These are phyloP conservation scores for Xylaria arbuscula DNA, from an alignment of 2,329 filamentous ascomycete species.

Conservation along the genomic window DNA sequence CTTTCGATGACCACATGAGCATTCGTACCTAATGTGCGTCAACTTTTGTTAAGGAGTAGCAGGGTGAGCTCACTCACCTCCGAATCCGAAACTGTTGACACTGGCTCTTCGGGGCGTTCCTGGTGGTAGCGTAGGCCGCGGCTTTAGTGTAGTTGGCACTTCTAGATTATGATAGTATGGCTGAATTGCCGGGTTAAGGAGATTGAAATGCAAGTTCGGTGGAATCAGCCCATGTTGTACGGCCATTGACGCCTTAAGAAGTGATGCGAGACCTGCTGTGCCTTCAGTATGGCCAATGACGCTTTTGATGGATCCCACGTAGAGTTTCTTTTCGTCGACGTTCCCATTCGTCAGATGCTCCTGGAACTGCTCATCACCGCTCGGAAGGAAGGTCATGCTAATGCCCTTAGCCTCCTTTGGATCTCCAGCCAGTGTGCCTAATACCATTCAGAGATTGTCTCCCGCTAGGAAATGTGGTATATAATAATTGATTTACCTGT, in stretches of 20 bases:
- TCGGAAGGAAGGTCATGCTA: slow-evolving; percentile 29
- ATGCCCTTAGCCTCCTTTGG: slow-evolving; percentile 42
- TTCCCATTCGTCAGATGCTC: not conserved
- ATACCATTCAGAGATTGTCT: not conserved
- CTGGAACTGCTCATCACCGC: not conserved
- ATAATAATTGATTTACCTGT: slow-evolving; percentile 31
- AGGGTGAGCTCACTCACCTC: slow-evolving; percentile 1
- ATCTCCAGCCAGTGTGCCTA: slow-evolving; percentile 42
- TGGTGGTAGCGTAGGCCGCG: slow-evolving; percentile 14
- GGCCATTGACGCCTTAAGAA: slow-evolving; percentile 44
- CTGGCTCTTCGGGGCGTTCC: slow-evolving; percentile 39
- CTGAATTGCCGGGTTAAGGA: not conserved
- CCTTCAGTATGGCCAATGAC: slow-evolving; percentile 47
- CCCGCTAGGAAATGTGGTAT: not conserved
- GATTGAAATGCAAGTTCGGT: slow-evolving; percentile 26
- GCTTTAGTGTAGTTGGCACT: slow-evolving; percentile 34
- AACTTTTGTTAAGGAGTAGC: not conserved
- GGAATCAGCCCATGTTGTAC: slow-evolving; percentile 33
- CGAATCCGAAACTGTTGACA: slow-evolving; percentile 35
- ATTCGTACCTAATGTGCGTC: slow-evolving; percentile 11
- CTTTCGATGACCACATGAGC: slow-evolving; percentile 27
- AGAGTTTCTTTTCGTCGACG: slow-evolving; percentile 1
- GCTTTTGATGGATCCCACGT: slow-evolving; percentile 38
- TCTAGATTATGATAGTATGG: slow-evolving; percentile 30
- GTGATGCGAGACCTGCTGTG: slow-evolving; percentile 44